phyloP scores from a whole-genome alignment of 208 protist genomes.

The Trypanosoma cruzi region DNA sequence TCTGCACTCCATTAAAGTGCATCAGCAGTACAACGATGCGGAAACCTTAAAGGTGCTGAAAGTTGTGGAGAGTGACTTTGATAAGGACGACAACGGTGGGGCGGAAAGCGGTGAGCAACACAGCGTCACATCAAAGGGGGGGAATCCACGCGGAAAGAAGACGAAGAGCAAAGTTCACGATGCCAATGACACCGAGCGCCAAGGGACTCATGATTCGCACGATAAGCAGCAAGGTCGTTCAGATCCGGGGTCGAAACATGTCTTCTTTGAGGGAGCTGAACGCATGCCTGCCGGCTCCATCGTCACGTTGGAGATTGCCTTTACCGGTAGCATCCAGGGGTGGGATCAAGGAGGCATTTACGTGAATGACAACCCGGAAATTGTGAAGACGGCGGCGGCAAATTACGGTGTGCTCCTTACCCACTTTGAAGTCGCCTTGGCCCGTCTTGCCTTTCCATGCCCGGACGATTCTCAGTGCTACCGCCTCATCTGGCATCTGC shows the following conservation, averaged over 20 bases:
- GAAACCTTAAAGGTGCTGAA: slow-evolving; percentile 40
- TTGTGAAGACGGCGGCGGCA: background rate
- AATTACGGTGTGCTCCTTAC: slow-evolving; percentile 49
- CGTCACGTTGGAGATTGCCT: slow-evolving; percentile 53
- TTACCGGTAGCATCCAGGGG: slow-evolving; percentile 53
- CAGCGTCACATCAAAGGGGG: background rate
- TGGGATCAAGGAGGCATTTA: slow-evolving; percentile 67
- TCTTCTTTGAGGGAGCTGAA: slow-evolving; percentile 47
- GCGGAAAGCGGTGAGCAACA: background rate
- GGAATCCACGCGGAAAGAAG: slow-evolving; percentile 5
- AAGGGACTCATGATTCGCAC: background rate
- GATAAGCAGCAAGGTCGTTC: background rate
- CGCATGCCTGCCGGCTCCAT: slow-evolving; percentile 34
- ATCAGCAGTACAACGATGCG: slow-evolving; percentile 11
- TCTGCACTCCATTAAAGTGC: slow-evolving; percentile 45
- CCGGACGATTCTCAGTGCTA: slow-evolving; percentile 75
- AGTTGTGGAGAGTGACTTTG: slow-evolving; percentile 40
- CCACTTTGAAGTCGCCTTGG: slow-evolving; percentile 84
- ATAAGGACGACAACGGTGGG: background rate
- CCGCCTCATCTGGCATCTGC: slow-evolving; percentile 58
- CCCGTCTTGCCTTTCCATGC: slow-evolving; percentile 81
- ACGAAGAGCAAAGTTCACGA: background rate
- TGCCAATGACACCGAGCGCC: background rate
- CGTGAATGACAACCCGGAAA: slow-evolving; percentile 17
- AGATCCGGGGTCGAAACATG: slow-evolving; percentile 47